Conservation (phyloP, 768 basidiomycete genomes). For the Omphalotus guepiniiformis region DNA sequence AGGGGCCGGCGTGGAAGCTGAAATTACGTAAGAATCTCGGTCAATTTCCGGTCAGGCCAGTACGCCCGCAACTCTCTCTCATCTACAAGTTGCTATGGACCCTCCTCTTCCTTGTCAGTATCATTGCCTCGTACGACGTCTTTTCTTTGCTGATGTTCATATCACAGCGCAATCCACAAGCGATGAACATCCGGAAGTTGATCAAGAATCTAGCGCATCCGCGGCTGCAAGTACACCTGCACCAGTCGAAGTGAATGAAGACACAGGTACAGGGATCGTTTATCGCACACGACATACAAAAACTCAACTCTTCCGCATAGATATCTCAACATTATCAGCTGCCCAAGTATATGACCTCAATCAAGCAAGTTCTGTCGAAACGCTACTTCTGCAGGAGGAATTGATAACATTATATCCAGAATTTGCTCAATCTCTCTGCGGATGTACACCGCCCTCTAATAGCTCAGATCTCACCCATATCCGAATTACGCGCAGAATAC, state of each 20-base stretch:
- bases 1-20: no score
- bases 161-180: no score
- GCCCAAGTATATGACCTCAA: constrained; percentile 37
- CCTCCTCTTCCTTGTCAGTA: no score
- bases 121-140: no score
- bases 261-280: background rate
- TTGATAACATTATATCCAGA: constrained; percentile 21
- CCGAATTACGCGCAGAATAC: constrained; percentile 61
- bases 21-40: no score
- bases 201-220: no score
- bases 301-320: constrained; percentile 16
- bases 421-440: constrained; percentile 34
- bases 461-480: constrained; percentile 47
- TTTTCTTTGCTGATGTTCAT: no score
- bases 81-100: no score
- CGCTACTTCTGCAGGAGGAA: background rate
- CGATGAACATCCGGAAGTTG: no score
- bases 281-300: background rate
- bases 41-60: no score
- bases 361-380: constrained; percentile 23
- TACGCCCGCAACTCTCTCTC: no score
- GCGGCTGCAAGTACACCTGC: no score
- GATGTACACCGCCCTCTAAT: constrained; percentile 47
- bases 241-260: constrained; percentile 1
- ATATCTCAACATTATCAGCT: constrained; percentile 26